Percentiles rank a stretch among this genome's conserved stretches.
Conservation (phyloP, 768 basidiomycete genomes). For the Rhizopogon rudus region DNA sequence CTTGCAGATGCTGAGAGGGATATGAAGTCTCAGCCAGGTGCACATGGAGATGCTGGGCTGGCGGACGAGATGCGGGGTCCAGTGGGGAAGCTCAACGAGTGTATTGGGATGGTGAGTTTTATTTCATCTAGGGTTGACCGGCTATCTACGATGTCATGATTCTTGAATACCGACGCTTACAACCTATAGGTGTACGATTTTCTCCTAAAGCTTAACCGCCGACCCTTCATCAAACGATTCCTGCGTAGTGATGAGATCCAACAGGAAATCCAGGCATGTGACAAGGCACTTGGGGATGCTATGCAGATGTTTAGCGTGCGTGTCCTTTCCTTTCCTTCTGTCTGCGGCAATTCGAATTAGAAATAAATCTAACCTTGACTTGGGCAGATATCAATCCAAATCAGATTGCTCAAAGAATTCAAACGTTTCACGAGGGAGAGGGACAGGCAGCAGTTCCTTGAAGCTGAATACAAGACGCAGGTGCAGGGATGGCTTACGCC, state of each 20-base stretch:
- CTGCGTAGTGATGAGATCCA: slow-evolving; percentile 68
- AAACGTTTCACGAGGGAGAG: neutral
- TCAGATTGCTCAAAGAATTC: neutral
- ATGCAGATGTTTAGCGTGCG: slow-evolving; percentile 49
- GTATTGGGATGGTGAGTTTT: slow-evolving; percentile 42
- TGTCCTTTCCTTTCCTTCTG: slow-evolving; percentile 10
- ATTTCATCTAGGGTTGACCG: neutral
- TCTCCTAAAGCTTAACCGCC: slow-evolving; percentile 51
- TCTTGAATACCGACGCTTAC: neutral
- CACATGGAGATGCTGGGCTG: slow-evolving; percentile 26
- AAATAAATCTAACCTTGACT: neutral
- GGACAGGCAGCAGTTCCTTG: neutral
- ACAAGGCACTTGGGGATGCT: slow-evolving; percentile 48
- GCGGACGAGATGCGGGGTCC: slow-evolving; percentile 46
- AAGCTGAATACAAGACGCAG: neutral
- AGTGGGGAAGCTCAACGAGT: slow-evolving; percentile 35
- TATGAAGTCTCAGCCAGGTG: neutral
- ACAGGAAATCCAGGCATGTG: slow-evolving; percentile 46
- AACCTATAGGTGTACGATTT: slow-evolving; percentile 41
- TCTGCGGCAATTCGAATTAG: neutral
- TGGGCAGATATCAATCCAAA: neutral
- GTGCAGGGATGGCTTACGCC: neutral
- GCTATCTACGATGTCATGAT: too few species aligned
- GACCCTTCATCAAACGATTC: slow-evolving; percentile 77
- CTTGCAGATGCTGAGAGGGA: slow-evolving; percentile 48